Base-by-base conservation (phyloP, 176 grass and related monocot species). In the Lolium multiflorum region DNA sequence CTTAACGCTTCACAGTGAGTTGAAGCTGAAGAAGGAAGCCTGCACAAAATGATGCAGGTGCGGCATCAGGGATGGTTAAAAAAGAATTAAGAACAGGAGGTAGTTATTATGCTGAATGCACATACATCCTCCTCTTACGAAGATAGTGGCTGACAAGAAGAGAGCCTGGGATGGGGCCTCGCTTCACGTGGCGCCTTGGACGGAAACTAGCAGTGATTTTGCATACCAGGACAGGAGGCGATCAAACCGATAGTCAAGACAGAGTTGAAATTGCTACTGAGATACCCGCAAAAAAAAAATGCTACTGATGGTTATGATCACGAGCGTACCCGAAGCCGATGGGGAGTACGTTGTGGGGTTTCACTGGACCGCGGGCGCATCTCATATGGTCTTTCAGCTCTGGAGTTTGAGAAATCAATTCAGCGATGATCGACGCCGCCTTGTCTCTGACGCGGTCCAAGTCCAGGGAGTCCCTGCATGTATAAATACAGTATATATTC, bases 301-400 rank as follows among this genome's bases (percentile, higher is more conserved):
- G n/a, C n/a, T n/a, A n/a, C 31, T 10, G 28, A 68, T 38, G 14
- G 17, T 37, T 67, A 67, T 67, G 64, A 67, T 17, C 47, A 47
- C 46, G 0, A 11, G 46, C 9, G 9, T 47, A 72, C 69, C 69
- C 69, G 41, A 72, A 72, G 39, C 69, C 20, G 5, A 72, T 47
- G 41, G 69, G 69, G 21, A 72, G 69, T 72, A 72, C 69, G n/a
- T 72, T 47, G 69, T 72, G 69, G 10, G 69, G 69, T 72, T 72
- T 46, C 20, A 46, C 5, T 72, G 69, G 69, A 21, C 69, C 69
- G 12, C 20, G 11, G 4, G 41, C 69, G 20, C n/a, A 44, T 72
- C 11, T 24, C 69, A 22, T 21, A 22, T 47, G 41, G 21, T 72
- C 20, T 72, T 22, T 72, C 69, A 72, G 6, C 69, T 72, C 69